Conservation (phyloP, 129 eudicot genomes). For the Saussurea involucrata region DNA sequence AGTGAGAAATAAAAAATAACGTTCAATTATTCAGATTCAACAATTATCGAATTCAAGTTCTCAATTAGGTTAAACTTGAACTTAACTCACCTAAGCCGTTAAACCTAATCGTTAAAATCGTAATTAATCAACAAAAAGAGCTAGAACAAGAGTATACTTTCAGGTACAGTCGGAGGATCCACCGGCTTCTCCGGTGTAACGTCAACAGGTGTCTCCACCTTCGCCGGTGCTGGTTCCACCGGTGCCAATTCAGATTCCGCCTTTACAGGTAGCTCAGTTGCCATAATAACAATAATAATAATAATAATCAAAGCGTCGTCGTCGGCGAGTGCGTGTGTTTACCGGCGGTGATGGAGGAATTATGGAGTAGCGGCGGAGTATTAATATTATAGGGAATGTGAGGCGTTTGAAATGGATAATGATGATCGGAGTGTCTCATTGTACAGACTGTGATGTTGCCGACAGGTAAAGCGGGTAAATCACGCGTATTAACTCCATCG, state of each 20-base stretch:
- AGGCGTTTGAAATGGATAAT: conserved; percentile 19
- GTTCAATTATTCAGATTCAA: background rate
- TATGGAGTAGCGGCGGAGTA: conserved; percentile 28
- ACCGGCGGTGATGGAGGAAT: background rate
- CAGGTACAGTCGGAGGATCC: conserved; percentile 19
- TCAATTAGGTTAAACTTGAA: background rate
- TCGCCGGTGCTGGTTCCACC: conserved; percentile 27
- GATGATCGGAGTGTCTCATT: conserved; percentile 21
- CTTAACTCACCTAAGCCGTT: background rate
- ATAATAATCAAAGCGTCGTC: background rate
- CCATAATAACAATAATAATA: conserved; percentile 24
- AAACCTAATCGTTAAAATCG: background rate
- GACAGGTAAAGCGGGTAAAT: conserved; percentile 38
- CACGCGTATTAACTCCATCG: conserved; percentile 16
- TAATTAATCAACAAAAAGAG: background rate
- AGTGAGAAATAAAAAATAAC: background rate
- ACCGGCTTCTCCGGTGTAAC: conserved; percentile 34
- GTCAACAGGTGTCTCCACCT: conserved; percentile 21
- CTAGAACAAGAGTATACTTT: conserved; percentile 24
- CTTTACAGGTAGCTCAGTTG: conserved; percentile 31
- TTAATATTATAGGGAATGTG: conserved; percentile 11
- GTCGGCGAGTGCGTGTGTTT: conserved; percentile 1
- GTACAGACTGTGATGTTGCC: conserved; percentile 22
- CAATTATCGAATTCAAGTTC: background rate
- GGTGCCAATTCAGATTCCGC: conserved; percentile 29